Evolutionary conservation across 2,329 filamentous ascomycete species (phyloP), one percentile per base, ranked within the genome.

Genomic region (Nigrograna mackinnonii): DNA sequence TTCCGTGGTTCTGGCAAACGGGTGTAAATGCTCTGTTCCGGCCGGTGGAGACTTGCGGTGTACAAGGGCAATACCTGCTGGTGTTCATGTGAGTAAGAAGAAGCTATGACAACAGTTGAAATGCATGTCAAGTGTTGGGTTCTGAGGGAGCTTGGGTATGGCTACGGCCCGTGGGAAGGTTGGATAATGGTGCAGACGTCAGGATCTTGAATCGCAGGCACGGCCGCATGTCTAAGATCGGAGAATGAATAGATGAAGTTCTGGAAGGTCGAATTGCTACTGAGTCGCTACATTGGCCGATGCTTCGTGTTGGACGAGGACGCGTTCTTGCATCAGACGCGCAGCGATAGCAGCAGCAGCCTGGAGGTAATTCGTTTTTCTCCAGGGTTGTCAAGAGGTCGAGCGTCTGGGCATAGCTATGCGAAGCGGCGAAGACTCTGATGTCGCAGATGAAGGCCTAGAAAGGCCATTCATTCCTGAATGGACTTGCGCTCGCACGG

Each of bases 81-180:
- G 14, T 20, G 36, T 38, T 44, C 49, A 52, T 47, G 44, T 51
- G 44, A 44, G 47, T 42, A 49, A 55, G 50, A 46, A 35, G 22
- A 30, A 48, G 50, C 55, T 52, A 51, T 44, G 49, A 49, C 39
- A 31, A 38, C 38, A n/a, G n/a, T n/a, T n/a, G n/a, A n/a, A n/a
- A 41, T 46, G 44, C 37, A 43, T 32, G 43, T 44, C 37, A 32
- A 30, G 35, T 39, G 36, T 26, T 6, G 6, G 16, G n/a, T n/a
- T n/a, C n/a, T n/a, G 31, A 43, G 34, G 18, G 21, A 37, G 40
- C 40, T 50, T 52, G 48, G 51, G 43, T 42, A 55, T 39, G 52
- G 46, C 46, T 46, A 54, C 46, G 52, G 52, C 52, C 55, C 46
- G 54, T 55, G 50, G 16, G 21, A 5, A 20, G 21, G 17, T n/a